phyloP scores from a whole-genome alignment of 495 filamentous ascomycete species.

The Polyplosphaeria fusca region DNA sequence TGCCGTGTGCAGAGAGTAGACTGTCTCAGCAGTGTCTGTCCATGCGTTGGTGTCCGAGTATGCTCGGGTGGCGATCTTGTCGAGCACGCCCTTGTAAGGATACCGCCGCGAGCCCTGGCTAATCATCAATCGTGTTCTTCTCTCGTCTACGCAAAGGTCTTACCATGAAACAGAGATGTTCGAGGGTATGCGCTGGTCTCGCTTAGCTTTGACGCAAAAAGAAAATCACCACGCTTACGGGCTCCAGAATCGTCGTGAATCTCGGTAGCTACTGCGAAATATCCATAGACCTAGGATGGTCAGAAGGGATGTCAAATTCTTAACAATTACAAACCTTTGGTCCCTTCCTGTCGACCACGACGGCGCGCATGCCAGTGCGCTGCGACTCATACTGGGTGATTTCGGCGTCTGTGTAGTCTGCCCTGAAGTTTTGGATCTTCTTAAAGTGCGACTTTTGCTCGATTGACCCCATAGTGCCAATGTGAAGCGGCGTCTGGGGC shows the following conservation, averaged over 20 bases:
- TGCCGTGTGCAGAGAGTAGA: conserved; percentile 88
- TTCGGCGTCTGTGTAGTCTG: conserved; percentile 79
- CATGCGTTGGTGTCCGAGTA: conserved; percentile 96
- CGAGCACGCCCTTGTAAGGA: conserved; percentile 88
- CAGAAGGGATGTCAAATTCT: background rate
- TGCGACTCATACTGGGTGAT: conserved; percentile 87
- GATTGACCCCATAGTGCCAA: conserved; percentile 20
- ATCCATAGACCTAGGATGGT: conserved; percentile 60
- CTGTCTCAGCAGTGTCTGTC: conserved; percentile 94
- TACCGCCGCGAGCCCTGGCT: conserved; percentile 80
- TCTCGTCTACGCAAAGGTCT: background rate
- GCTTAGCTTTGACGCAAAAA: conserved; percentile 10
- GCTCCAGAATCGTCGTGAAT: conserved; percentile 96
- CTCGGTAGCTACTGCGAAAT: conserved; percentile 93
- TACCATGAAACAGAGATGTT: conserved; percentile 95
- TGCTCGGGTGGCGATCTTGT: conserved; percentile 86
- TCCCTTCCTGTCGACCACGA: conserved; percentile 86
- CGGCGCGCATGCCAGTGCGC: conserved; percentile 87
- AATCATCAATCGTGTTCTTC: background rate
- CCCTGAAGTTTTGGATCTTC: conserved; percentile 75
- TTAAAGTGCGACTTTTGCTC: conserved; percentile 59
- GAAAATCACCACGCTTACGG: too few species aligned
- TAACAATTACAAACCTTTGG: too few species aligned
- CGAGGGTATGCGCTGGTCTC: conserved; percentile 72
- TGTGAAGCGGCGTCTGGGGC: background rate